phyloP scores from a whole-genome alignment of 805 yeast species.

The Cyberlindnera bimundalis region DNA sequence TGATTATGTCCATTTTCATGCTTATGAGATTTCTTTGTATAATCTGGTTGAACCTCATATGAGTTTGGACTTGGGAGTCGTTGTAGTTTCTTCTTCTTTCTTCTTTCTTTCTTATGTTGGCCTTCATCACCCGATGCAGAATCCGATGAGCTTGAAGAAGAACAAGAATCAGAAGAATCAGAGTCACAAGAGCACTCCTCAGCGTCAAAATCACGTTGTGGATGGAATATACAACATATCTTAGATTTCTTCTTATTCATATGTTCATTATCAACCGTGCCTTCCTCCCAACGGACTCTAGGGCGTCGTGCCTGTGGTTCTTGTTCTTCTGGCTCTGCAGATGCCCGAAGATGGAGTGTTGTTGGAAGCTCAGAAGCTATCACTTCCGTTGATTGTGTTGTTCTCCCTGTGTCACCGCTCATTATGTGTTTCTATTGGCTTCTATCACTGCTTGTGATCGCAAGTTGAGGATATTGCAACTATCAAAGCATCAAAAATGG shows the following conservation, averaged over 20 bases:
- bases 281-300: slow-evolving; percentile 80
- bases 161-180: slow-evolving; percentile 21
- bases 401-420: not conserved
- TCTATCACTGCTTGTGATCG: too few relatives aligned
- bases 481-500: too few relatives aligned
- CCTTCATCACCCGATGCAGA: slow-evolving; percentile 40
- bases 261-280: slow-evolving; percentile 85
- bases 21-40: slow-evolving; percentile 35
- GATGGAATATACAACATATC: slow-evolving; percentile 86
- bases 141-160: slow-evolving; percentile 28
- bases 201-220: slow-evolving; percentile 61
- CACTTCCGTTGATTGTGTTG: not conserved
- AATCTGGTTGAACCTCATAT: slow-evolving; percentile 82
- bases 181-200: slow-evolving; percentile 33
- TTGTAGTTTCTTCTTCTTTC: slow-evolving; percentile 29
- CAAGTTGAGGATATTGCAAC: too few relatives aligned
- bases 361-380: not conserved
- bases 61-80: slow-evolving; percentile 63
- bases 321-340: slow-evolving; percentile 19
- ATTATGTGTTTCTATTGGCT: not conserved
- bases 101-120: slow-evolving; percentile 33
- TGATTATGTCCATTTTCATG: slow-evolving; percentile 17
- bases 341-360: slow-evolving; percentile 20
- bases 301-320: slow-evolving; percentile 30
- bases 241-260: slow-evolving; percentile 87